Evolutionary conservation across 306 rosid genomes (phyloP), one percentile per base, ranked within the genome.

Genomic region (Malus fusca): DNA sequence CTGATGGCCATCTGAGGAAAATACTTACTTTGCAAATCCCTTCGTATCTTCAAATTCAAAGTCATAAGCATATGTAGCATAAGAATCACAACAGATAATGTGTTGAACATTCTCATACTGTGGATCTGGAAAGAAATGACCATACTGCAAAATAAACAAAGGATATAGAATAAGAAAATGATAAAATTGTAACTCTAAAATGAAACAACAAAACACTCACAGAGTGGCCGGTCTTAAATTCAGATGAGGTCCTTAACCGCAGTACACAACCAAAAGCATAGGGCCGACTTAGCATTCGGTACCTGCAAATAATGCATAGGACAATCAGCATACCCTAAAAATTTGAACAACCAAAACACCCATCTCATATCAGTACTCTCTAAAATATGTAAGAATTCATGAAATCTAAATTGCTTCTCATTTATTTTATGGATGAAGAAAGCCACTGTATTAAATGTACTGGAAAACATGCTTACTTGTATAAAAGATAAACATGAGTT

Each of bases 91-190:
- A 78, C 98, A 94, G 74, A 94, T 94, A 69, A 94, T 81, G 77
- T 94, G 98, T 79, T 94, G 98, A 80, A 94, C 98, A 84, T 94
- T 90, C 81, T 94, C 97, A 83, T 94, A 94, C 82, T 92, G 97
- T 60, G 98, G 98, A 84, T 94, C 98, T 48, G 98, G 97, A 85
- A 94, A 92, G 87, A 94, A 94, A 89, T 94, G 98, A 69, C 98
- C 98, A 83, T 88, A 94, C 98, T 94, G 97, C 97, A 86, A 62
- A 60, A 76, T 25, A 33, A 72, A 44, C 52, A 61, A 71, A 80
- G 52, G 46, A 74, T 85, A 81, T 55, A 75, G 46, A 60, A 79
- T 43, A 75, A 81, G 78, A 14, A 79, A 75, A 76, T 58, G 64
- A 46, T 30, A 65, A 63, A 72, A 51, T 30, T 78, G 28, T 52